Percentiles rank a stretch among this genome's conserved stretches.
phyloP scores from a whole-genome alignment of 2,329 filamentous ascomycete species.

The Mycosphaerelloides madeirae region DNA sequence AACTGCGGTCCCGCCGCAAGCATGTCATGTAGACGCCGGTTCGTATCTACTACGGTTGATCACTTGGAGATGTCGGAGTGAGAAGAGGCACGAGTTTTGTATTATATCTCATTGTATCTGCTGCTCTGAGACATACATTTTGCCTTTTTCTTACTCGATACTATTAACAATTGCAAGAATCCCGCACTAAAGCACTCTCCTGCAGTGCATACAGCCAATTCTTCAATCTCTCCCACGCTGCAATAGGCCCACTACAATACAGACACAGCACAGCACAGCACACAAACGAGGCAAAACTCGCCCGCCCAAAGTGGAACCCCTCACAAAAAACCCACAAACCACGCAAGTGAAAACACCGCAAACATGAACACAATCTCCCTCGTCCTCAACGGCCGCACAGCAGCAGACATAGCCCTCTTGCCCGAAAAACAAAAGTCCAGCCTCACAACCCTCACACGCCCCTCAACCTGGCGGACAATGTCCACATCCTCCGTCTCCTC shows the following conservation, averaged over 20 bases:
- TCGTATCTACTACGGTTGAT: no score
- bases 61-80: no score
- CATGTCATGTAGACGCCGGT: no score
- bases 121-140: no score
- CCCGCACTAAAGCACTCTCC: neutral
- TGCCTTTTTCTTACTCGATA: no score
- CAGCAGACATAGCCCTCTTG: conserved; percentile 16
- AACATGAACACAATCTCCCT: conserved; percentile 29
- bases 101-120: no score
- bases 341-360: neutral
- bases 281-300: no score
- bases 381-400: conserved; percentile 26
- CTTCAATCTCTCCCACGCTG: neutral
- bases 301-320: no score
- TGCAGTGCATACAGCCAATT: neutral
- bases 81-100: no score
- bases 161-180: conserved; percentile 1
- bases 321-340: neutral
- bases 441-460: conserved; percentile 7
- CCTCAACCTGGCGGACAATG: neutral
- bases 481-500: neutral
- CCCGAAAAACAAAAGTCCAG: conserved; percentile 14
- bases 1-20: no score
- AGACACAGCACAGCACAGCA: no score
- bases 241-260: neutral